Evolutionary conservation across 345 rosid genomes (phyloP).

Genomic region (Aethionema arabicum): DNA sequence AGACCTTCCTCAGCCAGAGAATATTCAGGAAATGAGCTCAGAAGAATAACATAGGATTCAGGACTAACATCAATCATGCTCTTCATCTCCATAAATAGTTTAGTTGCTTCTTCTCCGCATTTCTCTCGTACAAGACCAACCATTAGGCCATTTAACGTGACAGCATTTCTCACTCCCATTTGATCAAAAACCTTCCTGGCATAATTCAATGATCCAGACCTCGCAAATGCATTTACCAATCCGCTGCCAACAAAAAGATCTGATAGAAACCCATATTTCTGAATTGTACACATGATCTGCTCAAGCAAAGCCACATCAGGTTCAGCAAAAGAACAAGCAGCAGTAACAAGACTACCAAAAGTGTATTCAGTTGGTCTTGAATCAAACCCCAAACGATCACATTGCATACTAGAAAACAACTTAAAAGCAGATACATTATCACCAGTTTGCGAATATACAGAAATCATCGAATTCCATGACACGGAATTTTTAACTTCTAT

Average conservation of each 20-base stretch:
- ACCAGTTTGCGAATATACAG: conserved; percentile 64
- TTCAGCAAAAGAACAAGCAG: conserved; percentile 52
- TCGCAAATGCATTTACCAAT: conserved; percentile 72
- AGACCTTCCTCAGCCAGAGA: conserved; percentile 49
- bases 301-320: conserved; percentile 57
- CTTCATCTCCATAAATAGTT: conserved; percentile 55
- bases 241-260: conserved; percentile 93
- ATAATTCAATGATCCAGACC: conserved; percentile 51
- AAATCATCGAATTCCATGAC: conserved; percentile 78
- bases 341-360: conserved; percentile 74
- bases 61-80: conserved; percentile 51
- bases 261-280: conserved; percentile 62
- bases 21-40: conserved; percentile 76
- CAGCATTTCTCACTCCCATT: conserved; percentile 64
- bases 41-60: conserved; percentile 64
- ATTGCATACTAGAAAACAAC: conserved; percentile 65
- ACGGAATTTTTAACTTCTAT: conserved; percentile 51
- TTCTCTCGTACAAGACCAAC: conserved; percentile 72
- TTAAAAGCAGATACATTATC: conserved; percentile 52
- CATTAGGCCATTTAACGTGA: conserved; percentile 82
- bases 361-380: conserved; percentile 82
- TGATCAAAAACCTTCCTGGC: conserved; percentile 62
- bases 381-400: conserved; percentile 35
- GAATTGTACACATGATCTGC: conserved; percentile 63
- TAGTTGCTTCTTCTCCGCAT: conserved; percentile 68